Percentiles rank a stretch among this genome's conserved stretches.
Conservation (phyloP, 2,329 filamentous ascomycete species). For the Pleochaeta shiraiana region DNA sequence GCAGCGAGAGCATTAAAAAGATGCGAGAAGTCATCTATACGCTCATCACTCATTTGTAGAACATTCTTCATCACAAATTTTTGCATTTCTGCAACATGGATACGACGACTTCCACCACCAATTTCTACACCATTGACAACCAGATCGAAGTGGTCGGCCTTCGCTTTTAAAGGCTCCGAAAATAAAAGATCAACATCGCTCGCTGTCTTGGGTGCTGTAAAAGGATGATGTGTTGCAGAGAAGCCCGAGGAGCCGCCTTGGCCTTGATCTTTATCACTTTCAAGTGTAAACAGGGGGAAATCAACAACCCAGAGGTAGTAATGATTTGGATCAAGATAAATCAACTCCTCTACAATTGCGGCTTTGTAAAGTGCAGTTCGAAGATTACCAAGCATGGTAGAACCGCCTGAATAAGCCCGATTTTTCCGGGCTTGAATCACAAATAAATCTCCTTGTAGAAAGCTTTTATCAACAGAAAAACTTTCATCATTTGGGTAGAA, state of each 20-base stretch:
- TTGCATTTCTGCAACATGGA: constrained; percentile 67
- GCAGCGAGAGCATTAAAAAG: constrained; percentile 60
- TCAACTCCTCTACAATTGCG: constrained; percentile 12
- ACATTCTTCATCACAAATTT: constrained; percentile 69
- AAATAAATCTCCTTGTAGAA: constrained; percentile 53
- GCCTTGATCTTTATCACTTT: constrained; percentile 29
- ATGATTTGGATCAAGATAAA: constrained; percentile 23
- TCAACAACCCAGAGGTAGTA: constrained; percentile 65
- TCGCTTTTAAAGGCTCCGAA: constrained; percentile 46
- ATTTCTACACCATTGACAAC: constrained; percentile 92
- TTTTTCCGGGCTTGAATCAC: constrained; percentile 57
- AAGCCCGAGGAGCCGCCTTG: constrained; percentile 68
- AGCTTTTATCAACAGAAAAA: constrained; percentile 18
- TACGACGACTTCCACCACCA: constrained; percentile 80
- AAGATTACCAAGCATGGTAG: constrained; percentile 27
- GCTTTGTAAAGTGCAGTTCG: constrained; percentile 16
- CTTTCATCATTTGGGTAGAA: constrained; percentile 8
- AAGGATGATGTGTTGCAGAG: constrained; percentile 81
- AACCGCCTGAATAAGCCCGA: constrained; percentile 45
- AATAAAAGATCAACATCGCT: constrained; percentile 54
- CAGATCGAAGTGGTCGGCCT: constrained; percentile 84
- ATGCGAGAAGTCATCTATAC: constrained; percentile 66
- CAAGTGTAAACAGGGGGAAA: constrained; percentile 79
- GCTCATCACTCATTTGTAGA: constrained; percentile 35
- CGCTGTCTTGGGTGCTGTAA: constrained; percentile 61